phyloP scores from a whole-genome alignment of 768 basidiomycete species.

The Tylopilus plumbeoviolaceoides region DNA sequence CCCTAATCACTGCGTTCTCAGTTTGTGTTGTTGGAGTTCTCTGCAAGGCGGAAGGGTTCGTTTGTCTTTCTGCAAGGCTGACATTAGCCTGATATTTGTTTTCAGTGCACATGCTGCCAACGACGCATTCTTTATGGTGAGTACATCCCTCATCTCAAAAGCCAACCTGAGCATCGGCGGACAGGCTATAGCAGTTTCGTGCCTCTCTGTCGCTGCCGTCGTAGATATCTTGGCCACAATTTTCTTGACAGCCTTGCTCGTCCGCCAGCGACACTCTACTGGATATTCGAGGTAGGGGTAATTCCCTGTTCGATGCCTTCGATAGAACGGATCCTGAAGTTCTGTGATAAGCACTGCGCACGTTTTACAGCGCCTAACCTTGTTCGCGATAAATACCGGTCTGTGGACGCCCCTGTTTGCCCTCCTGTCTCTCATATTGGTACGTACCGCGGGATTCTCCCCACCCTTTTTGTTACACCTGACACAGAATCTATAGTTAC shows the following conservation, averaged over 20 bases:
- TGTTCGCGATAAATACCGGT: slow-evolving; percentile 24
- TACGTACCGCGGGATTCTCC: not conserved
- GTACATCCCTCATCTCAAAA: not conserved
- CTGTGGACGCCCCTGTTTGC: slow-evolving; percentile 47
- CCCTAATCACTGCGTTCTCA: not conserved
- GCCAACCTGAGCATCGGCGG: not conserved
- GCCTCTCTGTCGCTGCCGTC: not conserved
- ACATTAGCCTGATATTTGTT: not conserved
- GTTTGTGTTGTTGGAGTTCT: slow-evolving; percentile 3
- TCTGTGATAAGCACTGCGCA: slow-evolving; percentile 2
- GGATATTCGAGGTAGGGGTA: not conserved
- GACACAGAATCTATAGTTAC: not conserved
- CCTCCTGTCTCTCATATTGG: slow-evolving; percentile 34
- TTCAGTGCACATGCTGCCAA: not conserved
- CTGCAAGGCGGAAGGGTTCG: slow-evolving; percentile 1
- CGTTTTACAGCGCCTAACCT: slow-evolving; percentile 6
- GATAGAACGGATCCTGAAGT: not conserved
- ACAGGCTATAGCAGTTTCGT: not conserved
- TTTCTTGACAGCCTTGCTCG: slow-evolving; percentile 3
- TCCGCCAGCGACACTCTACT: not conserved
- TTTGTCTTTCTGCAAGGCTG: not conserved
- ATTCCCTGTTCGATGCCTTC: too few relatives aligned
- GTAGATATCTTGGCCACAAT: slow-evolving; percentile 5
- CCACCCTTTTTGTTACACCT: not conserved
- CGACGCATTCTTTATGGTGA: not conserved